These are phyloP conservation scores for Fistulinella cinereoalba DNA, from an alignment of 1,284 basidiomycete species.

Conservation along the genomic window DNA sequence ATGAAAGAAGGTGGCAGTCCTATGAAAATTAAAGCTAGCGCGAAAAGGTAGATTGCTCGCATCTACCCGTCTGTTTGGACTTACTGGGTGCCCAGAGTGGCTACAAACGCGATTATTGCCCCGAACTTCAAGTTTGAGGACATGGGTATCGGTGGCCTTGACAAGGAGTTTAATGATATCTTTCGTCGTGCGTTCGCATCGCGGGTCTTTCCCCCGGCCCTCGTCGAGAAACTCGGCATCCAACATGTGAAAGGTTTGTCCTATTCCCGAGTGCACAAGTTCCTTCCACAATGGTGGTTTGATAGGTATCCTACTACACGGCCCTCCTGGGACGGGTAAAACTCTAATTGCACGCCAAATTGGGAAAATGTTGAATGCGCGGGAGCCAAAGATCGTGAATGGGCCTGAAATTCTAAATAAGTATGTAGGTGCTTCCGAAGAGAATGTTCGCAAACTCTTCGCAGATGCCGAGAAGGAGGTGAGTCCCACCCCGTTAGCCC, in stretches of 20 bases:
- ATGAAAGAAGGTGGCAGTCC: slow-evolving; percentile 78
- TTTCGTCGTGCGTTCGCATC: slow-evolving; percentile 99
- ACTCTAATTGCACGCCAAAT: slow-evolving; percentile 98
- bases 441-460: slow-evolving; percentile 98
- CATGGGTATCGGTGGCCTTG: slow-evolving; percentile 99
- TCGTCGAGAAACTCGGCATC: slow-evolving; percentile 98
- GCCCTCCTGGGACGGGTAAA: slow-evolving; percentile 98
- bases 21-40: slow-evolving; percentile 91
- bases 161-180: slow-evolving; percentile 93
- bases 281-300: neutral
- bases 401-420: slow-evolving; percentile 98
- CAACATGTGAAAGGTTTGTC: slow-evolving; percentile 92
- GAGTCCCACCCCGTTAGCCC: slow-evolving; percentile 12
- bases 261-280: neutral
- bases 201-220: slow-evolving; percentile 93
- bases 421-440: slow-evolving; percentile 97
- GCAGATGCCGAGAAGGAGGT: slow-evolving; percentile 97
- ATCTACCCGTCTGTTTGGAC: neutral
- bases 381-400: slow-evolving; percentile 98
- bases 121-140: slow-evolving; percentile 99
- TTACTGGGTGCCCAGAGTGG: slow-evolving; percentile 52
- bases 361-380: slow-evolving; percentile 98
- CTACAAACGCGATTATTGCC: slow-evolving; percentile 93
- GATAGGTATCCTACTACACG: slow-evolving; percentile 87
- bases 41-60: slow-evolving; percentile 66